Base-by-base conservation (phyloP, 2,329 filamentous ascomycete genomes). In the Sporothrix mexicana region DNA sequence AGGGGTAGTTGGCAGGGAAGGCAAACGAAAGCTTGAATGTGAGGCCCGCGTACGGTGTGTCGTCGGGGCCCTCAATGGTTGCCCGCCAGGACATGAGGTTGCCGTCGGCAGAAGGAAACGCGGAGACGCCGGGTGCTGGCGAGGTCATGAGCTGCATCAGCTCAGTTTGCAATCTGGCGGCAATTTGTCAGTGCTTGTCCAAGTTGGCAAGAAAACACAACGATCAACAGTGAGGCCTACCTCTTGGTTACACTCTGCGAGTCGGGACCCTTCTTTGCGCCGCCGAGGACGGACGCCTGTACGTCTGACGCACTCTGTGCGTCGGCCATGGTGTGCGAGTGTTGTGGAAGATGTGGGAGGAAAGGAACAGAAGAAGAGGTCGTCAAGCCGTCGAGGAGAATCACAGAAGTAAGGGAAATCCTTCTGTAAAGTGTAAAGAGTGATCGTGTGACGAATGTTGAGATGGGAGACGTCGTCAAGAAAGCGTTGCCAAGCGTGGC, bases 131-230 rank as follows among this genome's bases (percentile, higher is more conserved):
- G 15, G 95, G 94, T 0, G 95, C 95, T 1, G 95, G 92, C 57
- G 95, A 95, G 78, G 94, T 95, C 96, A 99, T 98, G 78, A 99
- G 90, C 82, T 96, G 92, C 95, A 99, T 98, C 77, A 99, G 88
- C 84, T 99, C 96, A 67, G 95, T 97, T 84, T 99, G 96, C 73
- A 99, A 88, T 79, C 96, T 98, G 79, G 25, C 23, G 1, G 25
- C 49, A 17, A 10, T 36, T 7, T 36, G 61, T 30, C n/a, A 64
- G 4, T 70, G 51, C 12, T 53, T 71, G 53, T 72, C 62, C 51
- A 41, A 25, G 30, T 36, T 12, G 9, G 10, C 17, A 41, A 25
- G 13, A 12, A 23, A 20, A 2, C 23, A 45, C 13, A 69, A 43
- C 23, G n/a, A n/a, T 6, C n/a, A 3, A 13, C 41, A 15, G 13